Conservation (phyloP, 202 grass and related monocot genomes). For the Panicum hallii region DNA sequence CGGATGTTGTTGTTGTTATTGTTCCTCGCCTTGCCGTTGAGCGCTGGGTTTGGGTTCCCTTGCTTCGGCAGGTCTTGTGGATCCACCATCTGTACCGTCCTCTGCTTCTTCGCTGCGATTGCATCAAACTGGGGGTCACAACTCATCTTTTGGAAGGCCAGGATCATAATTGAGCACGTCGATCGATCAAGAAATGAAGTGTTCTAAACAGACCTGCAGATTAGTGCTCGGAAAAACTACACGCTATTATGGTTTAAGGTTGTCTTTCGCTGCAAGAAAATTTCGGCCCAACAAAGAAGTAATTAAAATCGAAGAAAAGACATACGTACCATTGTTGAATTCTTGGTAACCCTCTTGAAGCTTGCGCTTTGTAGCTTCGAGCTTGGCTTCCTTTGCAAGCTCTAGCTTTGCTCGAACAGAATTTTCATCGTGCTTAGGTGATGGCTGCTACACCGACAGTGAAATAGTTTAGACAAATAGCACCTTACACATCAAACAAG, state of each 20-base stretch:
- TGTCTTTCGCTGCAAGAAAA: background rate
- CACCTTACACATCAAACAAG: background rate
- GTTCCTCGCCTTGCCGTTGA: constrained; percentile 42
- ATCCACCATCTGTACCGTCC: constrained; percentile 65
- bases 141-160: background rate
- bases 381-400: constrained; percentile 51
- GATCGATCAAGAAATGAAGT: background rate
- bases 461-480: constrained; percentile 17
- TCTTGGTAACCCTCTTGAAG: constrained; percentile 77
- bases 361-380: constrained; percentile 59
- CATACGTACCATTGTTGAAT: constrained; percentile 52
- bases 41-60: constrained; percentile 31
- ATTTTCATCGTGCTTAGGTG: background rate
- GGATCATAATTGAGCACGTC: background rate
- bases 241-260: background rate
- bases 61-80: constrained; percentile 67
- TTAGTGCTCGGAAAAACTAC: background rate
- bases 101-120: constrained; percentile 65
- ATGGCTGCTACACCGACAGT: background rate
- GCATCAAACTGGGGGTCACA: background rate
- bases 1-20: constrained; percentile 2
- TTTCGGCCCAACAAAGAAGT: background rate
- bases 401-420: constrained; percentile 34
- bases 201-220: background rate
- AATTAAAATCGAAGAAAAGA: background rate